A percentile compares a stretch with the other conserved stretches of the same genome.
phyloP scores from a whole-genome alignment of 2,329 filamentous ascomycete species.

The Fusarium sp. region DNA sequence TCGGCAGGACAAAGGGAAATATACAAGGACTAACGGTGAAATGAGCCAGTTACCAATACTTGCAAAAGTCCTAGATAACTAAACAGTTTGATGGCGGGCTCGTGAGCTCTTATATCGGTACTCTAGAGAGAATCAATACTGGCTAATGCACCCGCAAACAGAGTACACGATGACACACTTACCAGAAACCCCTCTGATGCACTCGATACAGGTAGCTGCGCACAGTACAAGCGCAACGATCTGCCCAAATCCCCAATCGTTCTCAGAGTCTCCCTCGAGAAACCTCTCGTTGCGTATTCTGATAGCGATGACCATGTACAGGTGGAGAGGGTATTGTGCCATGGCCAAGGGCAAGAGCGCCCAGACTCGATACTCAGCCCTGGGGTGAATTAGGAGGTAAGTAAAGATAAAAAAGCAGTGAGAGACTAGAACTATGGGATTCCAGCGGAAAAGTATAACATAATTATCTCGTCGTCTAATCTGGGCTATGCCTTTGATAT shows the following conservation, averaged over 20 bases:
- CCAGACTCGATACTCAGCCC: background rate
- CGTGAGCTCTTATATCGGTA: background rate
- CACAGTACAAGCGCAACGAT: background rate
- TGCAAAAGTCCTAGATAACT: background rate
- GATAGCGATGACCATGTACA: background rate
- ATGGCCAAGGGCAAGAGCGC: background rate
- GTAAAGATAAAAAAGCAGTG: too few relatives aligned
- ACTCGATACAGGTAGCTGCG: background rate
- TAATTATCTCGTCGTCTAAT: too few relatives aligned
- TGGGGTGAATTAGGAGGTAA: too few relatives aligned
- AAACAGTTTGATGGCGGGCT: background rate
- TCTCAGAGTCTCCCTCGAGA: background rate
- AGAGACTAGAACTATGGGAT: too few relatives aligned
- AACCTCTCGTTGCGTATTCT: background rate
- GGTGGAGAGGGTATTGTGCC: background rate
- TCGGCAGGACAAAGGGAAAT: too few relatives aligned
- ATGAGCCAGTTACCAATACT: too few relatives aligned
- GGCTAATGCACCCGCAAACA: background rate
- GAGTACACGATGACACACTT: background rate
- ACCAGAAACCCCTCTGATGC: background rate
- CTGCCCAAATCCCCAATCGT: background rate
- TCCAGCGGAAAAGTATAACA: too few relatives aligned
- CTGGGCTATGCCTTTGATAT: too few relatives aligned
- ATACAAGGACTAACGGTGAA: too few relatives aligned
- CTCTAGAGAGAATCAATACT: background rate